Evolutionary conservation across 495 filamentous ascomycete genomes (phyloP).

Genomic region (Neurospora sp.): DNA sequence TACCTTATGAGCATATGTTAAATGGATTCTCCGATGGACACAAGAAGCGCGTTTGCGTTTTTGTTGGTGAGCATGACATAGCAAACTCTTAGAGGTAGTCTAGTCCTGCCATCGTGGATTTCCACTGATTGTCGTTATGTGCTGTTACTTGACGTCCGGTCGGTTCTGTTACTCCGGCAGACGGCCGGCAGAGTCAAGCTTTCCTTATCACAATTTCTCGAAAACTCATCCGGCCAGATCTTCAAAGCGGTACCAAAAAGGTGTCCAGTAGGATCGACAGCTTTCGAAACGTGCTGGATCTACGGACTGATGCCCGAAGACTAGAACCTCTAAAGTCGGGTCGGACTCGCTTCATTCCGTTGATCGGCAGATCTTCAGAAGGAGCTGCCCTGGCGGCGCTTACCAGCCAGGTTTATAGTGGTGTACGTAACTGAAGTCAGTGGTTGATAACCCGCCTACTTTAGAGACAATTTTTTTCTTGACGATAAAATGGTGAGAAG

Average conservation of each 20-base stretch:
- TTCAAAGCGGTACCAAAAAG: no score
- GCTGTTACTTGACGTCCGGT: neutral
- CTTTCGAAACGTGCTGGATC: conserved; percentile 5
- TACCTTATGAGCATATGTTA: neutral
- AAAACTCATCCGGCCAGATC: neutral
- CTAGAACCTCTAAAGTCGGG: neutral
- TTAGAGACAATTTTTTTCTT: no score
- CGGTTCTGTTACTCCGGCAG: neutral
- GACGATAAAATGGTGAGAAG: neutral
- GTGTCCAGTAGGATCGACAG: conserved; percentile 6
- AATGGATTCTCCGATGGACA: neutral
- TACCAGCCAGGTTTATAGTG: neutral
- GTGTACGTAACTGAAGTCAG: no score
- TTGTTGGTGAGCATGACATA: neutral
- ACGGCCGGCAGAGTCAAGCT: no score
- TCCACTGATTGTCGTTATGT: neutral
- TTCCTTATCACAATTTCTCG: neutral
- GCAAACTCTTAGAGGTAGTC: neutral
- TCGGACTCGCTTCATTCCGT: neutral
- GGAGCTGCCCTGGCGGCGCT: neutral
- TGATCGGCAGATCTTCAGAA: neutral
- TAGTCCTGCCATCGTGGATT: neutral
- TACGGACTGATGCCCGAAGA: neutral
- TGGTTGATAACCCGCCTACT: neutral
- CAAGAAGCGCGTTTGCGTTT: neutral